These are phyloP conservation scores for Cytospora paraplurivora DNA, from an alignment of 2,329 filamentous ascomycete species.

Conservation along the genomic window DNA sequence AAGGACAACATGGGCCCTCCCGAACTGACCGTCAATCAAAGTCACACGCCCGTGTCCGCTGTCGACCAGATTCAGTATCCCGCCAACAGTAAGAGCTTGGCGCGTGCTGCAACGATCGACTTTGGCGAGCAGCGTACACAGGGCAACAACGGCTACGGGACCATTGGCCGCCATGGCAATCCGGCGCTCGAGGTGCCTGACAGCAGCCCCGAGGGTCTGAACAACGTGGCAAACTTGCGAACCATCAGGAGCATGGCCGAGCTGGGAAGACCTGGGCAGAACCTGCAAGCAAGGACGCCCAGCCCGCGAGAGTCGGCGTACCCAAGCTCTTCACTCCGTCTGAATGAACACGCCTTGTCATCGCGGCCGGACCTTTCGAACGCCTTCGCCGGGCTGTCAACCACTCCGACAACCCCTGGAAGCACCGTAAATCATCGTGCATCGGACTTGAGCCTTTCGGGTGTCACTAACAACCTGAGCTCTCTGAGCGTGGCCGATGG, in stretches of 20 bases:
- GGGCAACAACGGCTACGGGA: slow-evolving; percentile 67
- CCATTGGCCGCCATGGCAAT: slow-evolving; percentile 72
- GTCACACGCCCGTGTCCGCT: slow-evolving; percentile 45
- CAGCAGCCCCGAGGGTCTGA: slow-evolving; percentile 68
- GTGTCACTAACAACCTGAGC: slow-evolving; percentile 48
- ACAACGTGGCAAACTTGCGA: slow-evolving; percentile 77
- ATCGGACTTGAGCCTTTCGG: slow-evolving; percentile 38
- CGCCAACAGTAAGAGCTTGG: slow-evolving; percentile 75
- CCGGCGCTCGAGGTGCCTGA: slow-evolving; percentile 79
- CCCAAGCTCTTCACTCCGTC: slow-evolving; percentile 23
- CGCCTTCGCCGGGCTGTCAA: slow-evolving; percentile 25
- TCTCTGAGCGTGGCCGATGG: slow-evolving; percentile 52
- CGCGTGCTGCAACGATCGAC: slow-evolving; percentile 94
- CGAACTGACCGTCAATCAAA: slow-evolving; percentile 83
- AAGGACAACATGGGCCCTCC: slow-evolving; percentile 28
- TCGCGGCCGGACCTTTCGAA: slow-evolving; percentile 25
- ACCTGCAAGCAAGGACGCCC: slow-evolving; percentile 25
- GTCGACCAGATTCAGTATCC: slow-evolving; percentile 29
- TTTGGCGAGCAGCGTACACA: slow-evolving; percentile 75
- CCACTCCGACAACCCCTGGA: slow-evolving; percentile 41
- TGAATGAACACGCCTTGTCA: slow-evolving; percentile 26
- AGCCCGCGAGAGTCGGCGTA: slow-evolving; percentile 27
- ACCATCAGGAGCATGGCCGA: slow-evolving; percentile 97
- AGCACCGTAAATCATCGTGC: slow-evolving; percentile 33
- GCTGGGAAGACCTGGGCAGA: slow-evolving; percentile 44